Evolutionary conservation across 2,329 filamentous ascomycete species (phyloP).

Genomic region (Diaporthe sp.): DNA sequence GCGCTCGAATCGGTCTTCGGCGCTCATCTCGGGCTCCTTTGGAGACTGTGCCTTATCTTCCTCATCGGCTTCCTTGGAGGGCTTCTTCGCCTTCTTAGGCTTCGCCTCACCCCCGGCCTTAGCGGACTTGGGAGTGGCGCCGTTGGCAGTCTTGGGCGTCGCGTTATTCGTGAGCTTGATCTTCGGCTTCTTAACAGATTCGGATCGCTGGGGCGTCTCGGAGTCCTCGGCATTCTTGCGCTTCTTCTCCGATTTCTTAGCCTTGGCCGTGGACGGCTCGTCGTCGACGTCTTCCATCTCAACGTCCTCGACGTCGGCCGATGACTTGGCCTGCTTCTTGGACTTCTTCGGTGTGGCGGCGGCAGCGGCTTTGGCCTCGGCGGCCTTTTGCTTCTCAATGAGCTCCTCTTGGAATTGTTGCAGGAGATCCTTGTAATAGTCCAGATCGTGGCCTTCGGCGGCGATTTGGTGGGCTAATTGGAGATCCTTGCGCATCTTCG

Average conservation of each 20-base stretch:
- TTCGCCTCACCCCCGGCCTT: constrained; percentile 68
- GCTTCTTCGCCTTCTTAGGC: constrained; percentile 65
- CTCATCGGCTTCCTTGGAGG: constrained; percentile 65
- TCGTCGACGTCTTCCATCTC: constrained; percentile 63
- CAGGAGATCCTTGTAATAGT: constrained; percentile 87
- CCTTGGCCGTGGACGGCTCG: constrained; percentile 56
- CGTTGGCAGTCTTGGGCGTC: constrained; percentile 78
- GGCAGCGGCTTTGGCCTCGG: constrained; percentile 57
- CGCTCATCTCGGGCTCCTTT: constrained; percentile 69
- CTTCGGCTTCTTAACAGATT: constrained; percentile 77
- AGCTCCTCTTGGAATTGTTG: constrained; percentile 76
- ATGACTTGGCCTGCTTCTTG: constrained; percentile 59
- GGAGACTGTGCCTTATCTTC: constrained; percentile 58
- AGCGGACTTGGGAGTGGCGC: constrained; percentile 66
- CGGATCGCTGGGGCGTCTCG: constrained; percentile 71
- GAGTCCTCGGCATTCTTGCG: constrained; percentile 84
- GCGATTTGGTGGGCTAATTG: constrained; percentile 85
- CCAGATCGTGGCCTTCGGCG: constrained; percentile 80
- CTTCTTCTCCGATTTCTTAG: constrained; percentile 75
- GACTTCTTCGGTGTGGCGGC: constrained; percentile 55
- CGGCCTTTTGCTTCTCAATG: constrained; percentile 69
- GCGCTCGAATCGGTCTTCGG: constrained; percentile 69
- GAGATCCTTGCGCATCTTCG: constrained; percentile 85
- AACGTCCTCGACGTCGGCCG: constrained; percentile 36
- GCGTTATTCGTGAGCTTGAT: constrained; percentile 74